phyloP scores from a whole-genome alignment of 371 early-diverging fungal species.

The Syncephalastrum monosporum region DNA sequence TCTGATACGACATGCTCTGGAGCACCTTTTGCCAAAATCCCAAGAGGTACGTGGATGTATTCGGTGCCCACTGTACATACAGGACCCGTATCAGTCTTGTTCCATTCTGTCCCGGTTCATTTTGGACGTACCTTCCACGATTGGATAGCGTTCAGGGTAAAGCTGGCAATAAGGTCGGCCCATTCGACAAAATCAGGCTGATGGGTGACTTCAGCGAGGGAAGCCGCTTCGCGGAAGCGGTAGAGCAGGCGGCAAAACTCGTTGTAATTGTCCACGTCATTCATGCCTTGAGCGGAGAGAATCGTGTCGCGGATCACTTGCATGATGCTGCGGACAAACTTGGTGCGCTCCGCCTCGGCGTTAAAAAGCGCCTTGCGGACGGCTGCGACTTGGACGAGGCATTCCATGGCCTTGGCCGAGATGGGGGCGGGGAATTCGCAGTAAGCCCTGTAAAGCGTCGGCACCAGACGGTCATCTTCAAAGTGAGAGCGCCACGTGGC shows the following conservation, averaged over 20 bases:
- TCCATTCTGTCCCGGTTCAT: no score
- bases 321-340: conserved; percentile 71
- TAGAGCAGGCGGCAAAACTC: conserved; percentile 84
- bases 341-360: conserved; percentile 63
- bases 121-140: conserved; percentile 63
- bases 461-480: conserved; percentile 65
- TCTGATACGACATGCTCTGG: conserved; percentile 61
- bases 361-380: conserved; percentile 83
- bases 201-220: conserved; percentile 75
- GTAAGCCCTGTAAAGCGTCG: conserved; percentile 77
- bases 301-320: conserved; percentile 73
- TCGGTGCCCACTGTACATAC: conserved; percentile 71
- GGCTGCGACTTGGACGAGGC: conserved; percentile 76
- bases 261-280: conserved; percentile 78
- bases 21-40: conserved; percentile 85
- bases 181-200: conserved; percentile 68
- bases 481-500: conserved; percentile 74
- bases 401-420: conserved; percentile 71
- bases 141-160: conserved; percentile 73
- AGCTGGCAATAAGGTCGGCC: conserved; percentile 71
- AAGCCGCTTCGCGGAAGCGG: conserved; percentile 80
- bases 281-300: conserved; percentile 57
- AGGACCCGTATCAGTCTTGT: no score
- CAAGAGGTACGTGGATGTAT: conserved; percentile 76
- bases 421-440: conserved; percentile 52